phyloP scores from a whole-genome alignment of 352 stramenopile species.

The Pythium utonaiense region DNA sequence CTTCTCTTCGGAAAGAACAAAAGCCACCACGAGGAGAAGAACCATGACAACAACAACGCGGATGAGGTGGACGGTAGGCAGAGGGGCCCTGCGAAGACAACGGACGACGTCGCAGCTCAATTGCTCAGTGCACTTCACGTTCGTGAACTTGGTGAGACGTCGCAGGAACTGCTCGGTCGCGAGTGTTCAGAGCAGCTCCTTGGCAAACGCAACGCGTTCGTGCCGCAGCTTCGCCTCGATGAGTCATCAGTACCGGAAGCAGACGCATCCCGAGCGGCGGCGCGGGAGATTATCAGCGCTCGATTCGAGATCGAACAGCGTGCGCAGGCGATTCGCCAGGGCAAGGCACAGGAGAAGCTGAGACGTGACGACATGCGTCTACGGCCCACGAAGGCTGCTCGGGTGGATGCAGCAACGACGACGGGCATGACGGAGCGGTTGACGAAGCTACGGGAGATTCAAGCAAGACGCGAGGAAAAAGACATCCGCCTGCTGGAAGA shows the following conservation, averaged over 20 bases:
- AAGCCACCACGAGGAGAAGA: neutral
- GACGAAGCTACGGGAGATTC: constrained; percentile 14
- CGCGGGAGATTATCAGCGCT: constrained; percentile 43
- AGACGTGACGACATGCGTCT: neutral
- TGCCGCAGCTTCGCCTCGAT: constrained; percentile 17
- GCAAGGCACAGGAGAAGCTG: constrained; percentile 6
- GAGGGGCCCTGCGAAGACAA: too few relatives aligned
- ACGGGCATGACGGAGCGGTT: constrained; percentile 6
- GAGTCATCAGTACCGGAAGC: neutral
- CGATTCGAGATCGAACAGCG: constrained; percentile 46
- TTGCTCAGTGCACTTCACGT: constrained; percentile 34
- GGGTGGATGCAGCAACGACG: neutral
- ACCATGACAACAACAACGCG: neutral
- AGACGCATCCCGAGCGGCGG: constrained; percentile 5
- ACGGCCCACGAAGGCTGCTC: neutral
- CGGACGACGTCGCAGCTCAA: constrained; percentile 27
- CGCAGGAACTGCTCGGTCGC: constrained; percentile 31
- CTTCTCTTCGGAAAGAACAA: constrained; percentile 49
- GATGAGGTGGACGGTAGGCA: neutral
- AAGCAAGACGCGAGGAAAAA: constrained; percentile 4
- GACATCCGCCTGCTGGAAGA: neutral
- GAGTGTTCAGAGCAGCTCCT: constrained; percentile 54
- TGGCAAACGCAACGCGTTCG: constrained; percentile 54
- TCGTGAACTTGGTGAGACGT: constrained; percentile 16
- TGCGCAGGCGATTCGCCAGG: constrained; percentile 33